Conservation (phyloP, 2,329 filamentous ascomycete species). For the Leptographium galeiforme region DNA sequence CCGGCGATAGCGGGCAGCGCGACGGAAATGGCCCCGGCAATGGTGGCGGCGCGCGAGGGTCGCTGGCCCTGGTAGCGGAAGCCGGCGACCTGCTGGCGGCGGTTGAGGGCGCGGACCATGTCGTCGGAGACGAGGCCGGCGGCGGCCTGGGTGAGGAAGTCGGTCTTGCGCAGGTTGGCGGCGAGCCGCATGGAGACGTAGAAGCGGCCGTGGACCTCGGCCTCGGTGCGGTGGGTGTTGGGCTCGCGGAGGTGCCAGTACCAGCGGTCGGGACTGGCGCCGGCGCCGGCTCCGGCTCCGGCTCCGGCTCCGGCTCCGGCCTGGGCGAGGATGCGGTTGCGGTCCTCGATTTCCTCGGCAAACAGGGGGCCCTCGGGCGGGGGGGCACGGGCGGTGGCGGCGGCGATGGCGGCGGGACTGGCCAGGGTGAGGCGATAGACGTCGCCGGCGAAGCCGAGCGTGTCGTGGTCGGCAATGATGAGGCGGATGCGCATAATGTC, state of each 20-base stretch:
- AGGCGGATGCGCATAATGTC: constrained; percentile 17
- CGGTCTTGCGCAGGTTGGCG: constrained; percentile 26
- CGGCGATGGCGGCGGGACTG: background rate
- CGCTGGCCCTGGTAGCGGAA: constrained; percentile 28
- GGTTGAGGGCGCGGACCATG: constrained; percentile 36
- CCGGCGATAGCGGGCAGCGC: constrained; percentile 18
- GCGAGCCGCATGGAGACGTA: constrained; percentile 42
- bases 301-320: no score
- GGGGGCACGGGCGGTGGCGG: background rate
- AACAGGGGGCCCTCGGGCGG: constrained; percentile 14
- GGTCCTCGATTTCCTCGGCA: constrained; percentile 15
- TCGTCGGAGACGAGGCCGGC: constrained; percentile 12
- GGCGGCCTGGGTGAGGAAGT: constrained; percentile 4
- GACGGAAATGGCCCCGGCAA: constrained; percentile 27
- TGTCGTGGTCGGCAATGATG: constrained; percentile 12
- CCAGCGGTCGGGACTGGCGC: constrained; percentile 9
- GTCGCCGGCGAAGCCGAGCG: constrained; percentile 16
- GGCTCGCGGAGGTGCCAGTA: constrained; percentile 18
- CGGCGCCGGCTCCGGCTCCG: background rate
- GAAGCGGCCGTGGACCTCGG: constrained; percentile 39
- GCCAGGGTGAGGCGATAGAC: constrained; percentile 15
- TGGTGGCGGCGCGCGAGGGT: constrained; percentile 26
- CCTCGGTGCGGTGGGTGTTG: constrained; percentile 22
- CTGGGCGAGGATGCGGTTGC: constrained; percentile 3
- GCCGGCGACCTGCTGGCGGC: constrained; percentile 29